These are phyloP conservation scores for Lachancea quebecensis DNA, from an alignment of 805 yeast genomes.

Conservation along the genomic window DNA sequence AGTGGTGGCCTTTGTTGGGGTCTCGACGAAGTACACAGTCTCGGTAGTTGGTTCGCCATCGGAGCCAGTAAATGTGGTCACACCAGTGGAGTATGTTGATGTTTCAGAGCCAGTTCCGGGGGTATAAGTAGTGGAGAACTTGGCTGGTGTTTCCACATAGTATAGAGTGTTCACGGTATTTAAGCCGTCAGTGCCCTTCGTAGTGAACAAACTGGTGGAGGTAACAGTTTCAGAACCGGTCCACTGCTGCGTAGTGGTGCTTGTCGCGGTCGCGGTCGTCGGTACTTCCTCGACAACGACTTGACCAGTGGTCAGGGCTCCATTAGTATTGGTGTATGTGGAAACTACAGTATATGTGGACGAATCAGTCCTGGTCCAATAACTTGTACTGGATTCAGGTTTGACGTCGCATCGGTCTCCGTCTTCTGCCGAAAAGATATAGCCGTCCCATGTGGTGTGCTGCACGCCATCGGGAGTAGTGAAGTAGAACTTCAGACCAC, in stretches of 20 bases:
- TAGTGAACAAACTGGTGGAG: conserved; percentile 7
- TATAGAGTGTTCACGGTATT: conserved; percentile 11
- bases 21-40: conserved; percentile 12
- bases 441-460: conserved; percentile 13
- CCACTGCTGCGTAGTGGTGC: conserved; percentile 3
- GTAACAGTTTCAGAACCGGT: conserved; percentile 8
- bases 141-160: conserved; percentile 10
- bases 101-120: conserved; percentile 14
- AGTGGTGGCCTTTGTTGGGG: conserved; percentile 7
- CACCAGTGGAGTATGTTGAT: conserved; percentile 11
- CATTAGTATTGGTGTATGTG: conserved; percentile 8
- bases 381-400: conserved; percentile 6
- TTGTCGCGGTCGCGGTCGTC: conserved; percentile 6
- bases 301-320: conserved; percentile 8
- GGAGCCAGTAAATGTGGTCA: conserved; percentile 7
- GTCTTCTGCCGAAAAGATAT: conserved; percentile 12
- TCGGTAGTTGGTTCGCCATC: conserved; percentile 10
- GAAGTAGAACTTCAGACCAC: conserved; percentile 13
- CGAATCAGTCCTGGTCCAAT: conserved; percentile 4
- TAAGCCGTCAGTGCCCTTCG: conserved; percentile 9
- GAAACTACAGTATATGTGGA: conserved; percentile 10
- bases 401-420: conserved; percentile 3
- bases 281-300: conserved; percentile 9
- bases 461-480: conserved; percentile 17
- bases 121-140: conserved; percentile 5